These are phyloP conservation scores for Zymoseptoria passerinii DNA, from an alignment of 2,329 filamentous ascomycete genomes.

Conservation along the genomic window DNA sequence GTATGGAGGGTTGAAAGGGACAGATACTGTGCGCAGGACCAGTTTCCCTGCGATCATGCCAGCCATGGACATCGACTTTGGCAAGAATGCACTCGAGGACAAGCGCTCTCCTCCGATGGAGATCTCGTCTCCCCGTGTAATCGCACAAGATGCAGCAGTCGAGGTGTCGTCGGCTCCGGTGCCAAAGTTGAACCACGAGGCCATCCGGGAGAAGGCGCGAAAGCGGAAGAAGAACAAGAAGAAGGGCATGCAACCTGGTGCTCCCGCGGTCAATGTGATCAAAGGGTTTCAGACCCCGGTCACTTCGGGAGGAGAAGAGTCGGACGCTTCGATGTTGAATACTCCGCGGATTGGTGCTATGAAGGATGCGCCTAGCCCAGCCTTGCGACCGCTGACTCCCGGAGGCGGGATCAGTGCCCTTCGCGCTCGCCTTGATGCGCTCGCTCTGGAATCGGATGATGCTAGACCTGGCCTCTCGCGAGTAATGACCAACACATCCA, in stretches of 20 bases:
- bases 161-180: constrained; percentile 15
- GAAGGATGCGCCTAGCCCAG: constrained; percentile 35
- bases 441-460: constrained; percentile 57
- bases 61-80: constrained; percentile 29
- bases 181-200: constrained; percentile 28
- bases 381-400: constrained; percentile 42
- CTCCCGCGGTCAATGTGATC: constrained; percentile 34
- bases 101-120: constrained; percentile 25
- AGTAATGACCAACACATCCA: constrained; percentile 30
- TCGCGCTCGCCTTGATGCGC: constrained; percentile 69
- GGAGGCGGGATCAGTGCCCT: constrained; percentile 70
- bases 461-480: constrained; percentile 42
- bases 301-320: constrained; percentile 49
- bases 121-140: constrained; percentile 25
- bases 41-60: constrained; percentile 18
- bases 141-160: constrained; percentile 15
- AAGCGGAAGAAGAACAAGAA: constrained; percentile 34
- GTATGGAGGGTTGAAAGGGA: not conserved
- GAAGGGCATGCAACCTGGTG: constrained; percentile 28
- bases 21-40: not conserved
- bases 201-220: constrained; percentile 29
- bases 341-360: constrained; percentile 29
- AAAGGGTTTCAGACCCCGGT: constrained; percentile 45
- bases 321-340: constrained; percentile 37
- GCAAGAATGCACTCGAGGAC: constrained; percentile 18